These are phyloP conservation scores for Ophiostoma piceae DNA, from an alignment of 2,329 filamentous ascomycete species.

Conservation along the genomic window DNA sequence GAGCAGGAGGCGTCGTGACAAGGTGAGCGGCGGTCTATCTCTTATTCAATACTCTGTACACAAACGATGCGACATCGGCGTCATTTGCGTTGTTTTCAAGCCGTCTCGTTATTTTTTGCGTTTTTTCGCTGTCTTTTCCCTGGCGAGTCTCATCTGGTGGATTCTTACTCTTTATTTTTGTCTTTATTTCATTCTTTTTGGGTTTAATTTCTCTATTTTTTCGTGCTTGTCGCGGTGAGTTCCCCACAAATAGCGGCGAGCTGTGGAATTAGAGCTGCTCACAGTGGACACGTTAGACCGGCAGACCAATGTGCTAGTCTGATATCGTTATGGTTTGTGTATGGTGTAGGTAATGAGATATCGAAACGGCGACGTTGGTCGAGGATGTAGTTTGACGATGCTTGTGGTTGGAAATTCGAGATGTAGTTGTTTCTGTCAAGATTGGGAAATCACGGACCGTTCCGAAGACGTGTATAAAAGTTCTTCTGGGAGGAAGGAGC, in stretches of 20 bases:
- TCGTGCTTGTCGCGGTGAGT: not conserved
- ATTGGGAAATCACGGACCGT: constrained; percentile 5
- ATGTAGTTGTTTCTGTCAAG: not conserved
- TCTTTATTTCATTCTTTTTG: not conserved
- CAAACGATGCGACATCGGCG: constrained; percentile 20
- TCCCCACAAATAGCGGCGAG: constrained; percentile 20
- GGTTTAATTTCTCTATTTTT: constrained; percentile 1
- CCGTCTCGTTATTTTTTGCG: not conserved
- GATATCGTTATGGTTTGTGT: not conserved
- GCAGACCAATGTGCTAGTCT: not conserved
- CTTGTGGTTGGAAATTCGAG: not conserved
- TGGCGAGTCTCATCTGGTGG: constrained; percentile 4
- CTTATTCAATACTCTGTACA: constrained; percentile 22
- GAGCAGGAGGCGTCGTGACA: not conserved
- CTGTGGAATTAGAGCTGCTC: constrained; percentile 3
- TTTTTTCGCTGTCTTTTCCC: not conserved
- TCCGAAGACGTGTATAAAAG: not conserved
- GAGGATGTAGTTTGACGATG: constrained; percentile 1
- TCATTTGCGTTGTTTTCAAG: constrained; percentile 8
- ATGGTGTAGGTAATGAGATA: not conserved
- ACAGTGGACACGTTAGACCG: not conserved
- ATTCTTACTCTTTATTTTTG: not conserved
- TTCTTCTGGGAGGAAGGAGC: not conserved
- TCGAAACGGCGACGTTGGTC: not conserved
- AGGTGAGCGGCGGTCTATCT: constrained; percentile 9